Conservation (phyloP, 2,329 filamentous ascomycete species). For the Alternaria incomplexa region DNA sequence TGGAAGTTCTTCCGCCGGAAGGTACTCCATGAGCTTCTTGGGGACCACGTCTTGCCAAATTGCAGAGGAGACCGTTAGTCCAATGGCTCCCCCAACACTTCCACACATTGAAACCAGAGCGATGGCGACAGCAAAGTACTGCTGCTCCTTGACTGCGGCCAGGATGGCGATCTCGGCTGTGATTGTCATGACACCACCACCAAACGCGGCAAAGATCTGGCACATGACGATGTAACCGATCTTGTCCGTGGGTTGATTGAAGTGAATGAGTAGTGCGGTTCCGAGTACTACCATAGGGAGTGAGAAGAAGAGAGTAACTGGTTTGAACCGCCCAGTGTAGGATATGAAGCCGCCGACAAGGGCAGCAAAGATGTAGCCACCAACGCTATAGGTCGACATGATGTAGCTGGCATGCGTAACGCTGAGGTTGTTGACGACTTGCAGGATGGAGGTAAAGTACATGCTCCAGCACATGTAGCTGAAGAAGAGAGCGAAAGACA, state of each 20-base stretch:
- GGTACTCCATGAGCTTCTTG: constrained; percentile 50
- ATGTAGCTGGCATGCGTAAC: constrained; percentile 45
- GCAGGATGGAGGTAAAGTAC: constrained; percentile 51
- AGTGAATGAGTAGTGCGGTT: constrained; percentile 41
- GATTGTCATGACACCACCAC: constrained; percentile 34
- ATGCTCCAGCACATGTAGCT: constrained; percentile 44
- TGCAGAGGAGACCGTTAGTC: constrained; percentile 62
- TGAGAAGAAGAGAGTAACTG: constrained; percentile 28
- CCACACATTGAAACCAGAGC: constrained; percentile 59
- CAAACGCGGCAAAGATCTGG: constrained; percentile 41
- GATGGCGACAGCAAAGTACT: constrained; percentile 24
- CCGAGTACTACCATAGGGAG: constrained; percentile 37
- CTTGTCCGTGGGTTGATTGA: constrained; percentile 34
- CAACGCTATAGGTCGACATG: constrained; percentile 42
- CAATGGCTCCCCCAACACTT: constrained; percentile 57
- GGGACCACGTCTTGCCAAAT: constrained; percentile 68
- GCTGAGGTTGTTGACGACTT: constrained; percentile 45
- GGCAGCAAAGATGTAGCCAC: constrained; percentile 11
- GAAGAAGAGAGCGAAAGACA: constrained; percentile 49
- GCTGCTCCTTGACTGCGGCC: constrained; percentile 29
- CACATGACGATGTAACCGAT: constrained; percentile 47
- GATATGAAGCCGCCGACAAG: constrained; percentile 30
- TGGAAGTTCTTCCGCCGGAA: constrained; percentile 54
- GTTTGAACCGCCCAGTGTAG: constrained; percentile 31
- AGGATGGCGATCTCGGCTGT: constrained; percentile 32